Evolutionary conservation across 352 stramenopile genomes (phyloP), one percentile per base, ranked within the genome.

Genomic region (Elongisporangium undulatum): DNA sequence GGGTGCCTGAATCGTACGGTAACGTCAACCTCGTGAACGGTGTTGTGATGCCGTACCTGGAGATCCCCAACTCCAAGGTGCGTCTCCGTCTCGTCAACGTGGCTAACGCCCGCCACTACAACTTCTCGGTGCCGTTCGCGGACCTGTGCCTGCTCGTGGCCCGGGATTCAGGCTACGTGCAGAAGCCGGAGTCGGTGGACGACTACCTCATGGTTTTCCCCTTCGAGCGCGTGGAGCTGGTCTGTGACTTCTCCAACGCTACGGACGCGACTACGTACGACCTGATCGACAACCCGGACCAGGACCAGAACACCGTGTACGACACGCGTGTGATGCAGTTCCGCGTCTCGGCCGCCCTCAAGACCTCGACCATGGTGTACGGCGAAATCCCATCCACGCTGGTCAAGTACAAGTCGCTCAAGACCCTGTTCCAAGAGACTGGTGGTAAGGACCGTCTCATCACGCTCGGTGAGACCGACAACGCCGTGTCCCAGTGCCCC

Each of bases 91-190:
- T 88, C 20, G 63, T 64, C 13, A 91, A 89, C 55, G 56, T 70
- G 16, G 79, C 82, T 54, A 91, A 91, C 63, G 61, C 82, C 45
- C 77, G 82, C 48, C 69, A 89, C 67, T 91, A 91, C 73, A 91
- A 91, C 62, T 71, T 91, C 22, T 79, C 75, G 9, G 69, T 91
- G 12, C 79, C 82, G 10, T 91, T 91, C 63, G 69, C 74, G 0
- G 61, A 71, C 62, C 78, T 85, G 66, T 88, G 82, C 60, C 62
- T 67, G n/a, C 20, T 82, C 2, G 83, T 91, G 49, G 79, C 75
- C 8, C 84, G 65, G n/a, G 82, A 91, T 61, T 82, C 73, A 23
- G 82, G 82, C 19, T 89, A 80, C 53, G 77, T 91, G 5, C 56
- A 82, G 26, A 66, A 64, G 10, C 54, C 73, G 3, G 53, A 71